A percentile compares a stretch with the other conserved stretches of the same genome.
Evolutionary conservation across 345 rosid species (phyloP).

Genomic region (Carallia brachiata): DNA sequence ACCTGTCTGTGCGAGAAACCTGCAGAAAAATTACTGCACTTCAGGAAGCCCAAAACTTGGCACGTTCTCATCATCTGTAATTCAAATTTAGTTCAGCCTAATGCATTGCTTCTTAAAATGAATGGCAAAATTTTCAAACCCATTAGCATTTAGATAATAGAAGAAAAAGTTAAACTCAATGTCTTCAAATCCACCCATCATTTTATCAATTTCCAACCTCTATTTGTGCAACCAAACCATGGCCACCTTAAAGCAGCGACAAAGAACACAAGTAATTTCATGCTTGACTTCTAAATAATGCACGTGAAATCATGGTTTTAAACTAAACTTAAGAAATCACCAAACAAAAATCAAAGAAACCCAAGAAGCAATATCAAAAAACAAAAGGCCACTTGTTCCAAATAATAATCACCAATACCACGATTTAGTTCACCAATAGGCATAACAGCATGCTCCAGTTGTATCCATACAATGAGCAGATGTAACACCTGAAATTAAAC

Average conservation of each 20-base stretch:
- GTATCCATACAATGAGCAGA: too few relatives aligned
- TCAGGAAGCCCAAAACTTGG: conserved; percentile 3
- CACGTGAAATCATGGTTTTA: not conserved
- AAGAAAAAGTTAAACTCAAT: not conserved
- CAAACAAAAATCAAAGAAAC: not conserved
- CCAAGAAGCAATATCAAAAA: not conserved
- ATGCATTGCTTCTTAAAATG: not conserved
- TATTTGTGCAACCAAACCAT: not conserved
- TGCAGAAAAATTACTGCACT: conserved; percentile 30
- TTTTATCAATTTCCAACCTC: not conserved
- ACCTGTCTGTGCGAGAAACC: conserved; percentile 89
- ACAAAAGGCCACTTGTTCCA: not conserved
- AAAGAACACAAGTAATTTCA: not conserved
- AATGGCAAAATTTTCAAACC: conserved; percentile 1
- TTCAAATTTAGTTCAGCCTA: not conserved
- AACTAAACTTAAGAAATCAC: not conserved
- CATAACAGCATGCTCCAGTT: not conserved
- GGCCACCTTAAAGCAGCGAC: not conserved
- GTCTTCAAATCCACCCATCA: not conserved
- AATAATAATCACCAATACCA: not conserved
- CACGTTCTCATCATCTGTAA: not conserved
- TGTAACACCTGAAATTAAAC: too few relatives aligned
- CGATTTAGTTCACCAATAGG: not conserved
- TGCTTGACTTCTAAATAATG: not conserved
- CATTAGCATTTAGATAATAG: not conserved